Conservation (phyloP, 2,329 filamentous ascomycete species). For the Cladosporium phlei region DNA sequence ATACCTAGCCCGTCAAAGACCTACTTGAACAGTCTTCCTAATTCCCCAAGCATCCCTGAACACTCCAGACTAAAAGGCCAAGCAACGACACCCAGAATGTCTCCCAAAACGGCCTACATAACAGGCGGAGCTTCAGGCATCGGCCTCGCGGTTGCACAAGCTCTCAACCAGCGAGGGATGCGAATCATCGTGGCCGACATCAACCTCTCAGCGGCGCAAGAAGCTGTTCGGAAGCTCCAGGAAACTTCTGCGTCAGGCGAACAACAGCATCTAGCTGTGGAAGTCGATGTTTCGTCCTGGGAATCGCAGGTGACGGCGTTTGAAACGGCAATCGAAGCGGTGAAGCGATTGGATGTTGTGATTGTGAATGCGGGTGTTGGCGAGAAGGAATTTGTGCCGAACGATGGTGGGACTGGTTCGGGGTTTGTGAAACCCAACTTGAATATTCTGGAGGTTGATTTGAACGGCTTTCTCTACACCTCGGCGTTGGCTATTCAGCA, state of each 20-base stretch:
- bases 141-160: slow-evolving; percentile 28
- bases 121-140: slow-evolving; percentile 32
- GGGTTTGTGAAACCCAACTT: slow-evolving; percentile 38
- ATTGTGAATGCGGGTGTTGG: slow-evolving; percentile 40
- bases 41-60: neutral
- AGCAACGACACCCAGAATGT: slow-evolving; percentile 8
- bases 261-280: slow-evolving; percentile 21
- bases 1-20: too few species aligned
- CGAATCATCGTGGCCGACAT: slow-evolving; percentile 47
- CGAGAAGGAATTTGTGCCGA: slow-evolving; percentile 36
- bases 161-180: slow-evolving; percentile 33
- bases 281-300: slow-evolving; percentile 35
- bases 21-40: neutral
- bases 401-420: slow-evolving; percentile 18
- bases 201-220: slow-evolving; percentile 26
- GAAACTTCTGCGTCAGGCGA: slow-evolving; percentile 17
- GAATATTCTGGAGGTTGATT: slow-evolving; percentile 36
- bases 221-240: slow-evolving; percentile 19
- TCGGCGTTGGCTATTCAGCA: slow-evolving; percentile 41
- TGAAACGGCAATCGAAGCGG: slow-evolving; percentile 29
- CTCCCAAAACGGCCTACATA: slow-evolving; percentile 18
- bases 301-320: slow-evolving; percentile 36
- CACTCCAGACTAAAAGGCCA: neutral
- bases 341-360: slow-evolving; percentile 36
- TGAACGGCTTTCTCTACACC: slow-evolving; percentile 42